Evolutionary conservation across 345 rosid genomes (phyloP), one percentile per base, ranked within the genome.

Genomic region (Clausena lansium): DNA sequence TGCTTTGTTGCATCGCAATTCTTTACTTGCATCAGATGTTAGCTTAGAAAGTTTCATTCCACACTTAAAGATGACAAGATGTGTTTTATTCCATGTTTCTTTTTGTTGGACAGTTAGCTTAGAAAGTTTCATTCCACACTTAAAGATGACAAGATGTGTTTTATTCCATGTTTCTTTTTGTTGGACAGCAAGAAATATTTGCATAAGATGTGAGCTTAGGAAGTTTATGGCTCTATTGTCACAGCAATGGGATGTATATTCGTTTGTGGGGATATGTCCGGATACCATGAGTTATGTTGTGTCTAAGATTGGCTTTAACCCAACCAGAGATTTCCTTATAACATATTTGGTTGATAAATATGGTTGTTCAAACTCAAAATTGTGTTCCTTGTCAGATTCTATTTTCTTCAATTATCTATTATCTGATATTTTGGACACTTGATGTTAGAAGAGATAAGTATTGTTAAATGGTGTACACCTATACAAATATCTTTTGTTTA

Each of bases 381-480:
- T n/a, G 5, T 27, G 24, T 25, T 38, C 32, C 39, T 50, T 66
- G 19, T 66, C 13, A 36, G 50, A 58, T 71, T 69, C 19, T 67
- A 39, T 35, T 78, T 58, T 75, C 62, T 75, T 41, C n/a, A 33
- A 76, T 57, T 36, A 4, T n/a, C n/a, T n/a, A n/a, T 70, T 8
- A 14, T 66, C 52, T 6, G 50, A 39, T 66, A 57, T 78, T 39
- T 83, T 65, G 62, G 68, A 70, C 69, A 28, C 80, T 28, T 74
- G 25, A 25, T 69, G 58, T 74, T 69, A 60, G 58, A 63, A 64
- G 60, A 73, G 63, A 63, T 47, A 38, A 79, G 15, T 50, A 57
- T 47, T 74, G 62, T 70, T 80, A 59, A 70, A 66, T 69, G 84
- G 63, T 76, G 68, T 81, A 17, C n/a, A 47, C 52, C 72, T 75